These are phyloP conservation scores for Spathaspora passalidarum DNA, from an alignment of 805 yeast species.

Conservation along the genomic window DNA sequence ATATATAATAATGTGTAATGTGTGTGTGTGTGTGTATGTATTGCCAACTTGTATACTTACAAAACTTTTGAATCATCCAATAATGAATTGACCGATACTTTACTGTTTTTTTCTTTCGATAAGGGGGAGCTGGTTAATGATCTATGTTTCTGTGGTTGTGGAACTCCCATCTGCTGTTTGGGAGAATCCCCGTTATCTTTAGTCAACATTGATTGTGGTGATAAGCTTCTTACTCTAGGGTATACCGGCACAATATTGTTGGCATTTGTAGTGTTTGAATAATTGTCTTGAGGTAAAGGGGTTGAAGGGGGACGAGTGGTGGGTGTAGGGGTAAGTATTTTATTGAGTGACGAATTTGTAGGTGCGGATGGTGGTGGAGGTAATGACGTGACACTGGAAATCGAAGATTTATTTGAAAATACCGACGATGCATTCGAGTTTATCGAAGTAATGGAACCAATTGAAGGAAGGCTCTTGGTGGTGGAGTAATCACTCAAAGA, in stretches of 20 bases:
- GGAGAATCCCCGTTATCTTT: background rate
- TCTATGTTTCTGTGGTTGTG: constrained; percentile 5
- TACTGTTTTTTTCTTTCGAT: constrained; percentile 11
- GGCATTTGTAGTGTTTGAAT: background rate
- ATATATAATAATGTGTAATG: background rate
- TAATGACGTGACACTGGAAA: constrained; percentile 28
- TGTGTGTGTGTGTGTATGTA: background rate
- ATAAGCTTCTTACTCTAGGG: constrained; percentile 3
- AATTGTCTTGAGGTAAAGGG: background rate
- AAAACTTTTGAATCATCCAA: constrained; percentile 13
- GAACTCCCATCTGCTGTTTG: background rate
- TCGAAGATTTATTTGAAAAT: constrained; percentile 34
- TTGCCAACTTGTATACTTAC: too few relatives aligned
- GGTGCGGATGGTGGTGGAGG: constrained; percentile 11
- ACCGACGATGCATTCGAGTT: constrained; percentile 26
- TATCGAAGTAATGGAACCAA: constrained; percentile 26
- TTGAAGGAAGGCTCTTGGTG: constrained; percentile 1
- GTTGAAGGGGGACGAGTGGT: background rate
- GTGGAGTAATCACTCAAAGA: background rate
- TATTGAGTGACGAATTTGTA: background rate
- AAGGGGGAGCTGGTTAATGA: constrained; percentile 18
- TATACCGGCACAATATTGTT: background rate
- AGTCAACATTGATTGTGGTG: constrained; percentile 11
- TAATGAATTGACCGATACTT: constrained; percentile 23
- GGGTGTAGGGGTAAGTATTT: background rate